Evolutionary conservation across 2,329 filamentous ascomycete species (phyloP), one percentile per base, ranked within the genome.

Genomic region (Aspergillus novoparasiticus): DNA sequence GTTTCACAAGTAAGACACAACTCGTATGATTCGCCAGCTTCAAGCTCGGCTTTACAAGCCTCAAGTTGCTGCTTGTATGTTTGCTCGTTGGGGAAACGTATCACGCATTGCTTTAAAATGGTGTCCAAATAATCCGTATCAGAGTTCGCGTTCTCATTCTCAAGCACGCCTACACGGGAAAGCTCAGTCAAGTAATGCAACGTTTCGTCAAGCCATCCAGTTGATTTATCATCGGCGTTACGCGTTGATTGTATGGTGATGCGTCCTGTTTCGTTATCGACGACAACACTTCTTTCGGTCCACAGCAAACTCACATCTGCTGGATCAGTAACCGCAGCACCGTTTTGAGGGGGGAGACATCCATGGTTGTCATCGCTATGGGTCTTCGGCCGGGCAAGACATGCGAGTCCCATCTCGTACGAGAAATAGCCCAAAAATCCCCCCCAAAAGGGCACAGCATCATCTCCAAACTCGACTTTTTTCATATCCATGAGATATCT

Each of bases 401-500:
- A 72, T 8, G 76, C 81, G 1, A 96, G 80, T 0, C 92, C 92
- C 73, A 93, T 87, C 75, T 97, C 93, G 64, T 97, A 96, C 0
- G 91, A 93, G 57, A 93, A 85, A 71, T 90, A 96, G 0, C 93
- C 93, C 79, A 96, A 87, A 63, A 96, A 89, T 0, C 93, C 93
- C 58, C 92, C 93, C 77, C 91, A 87, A 73, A 96, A 97, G 0
- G 91, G 81, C 23, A 80, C 71, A 1, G 77, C 66, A 4, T 57
- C 45, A 64, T 75, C 72, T 1, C 78, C 79, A 21, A 68, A 69
- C 21, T 68, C 64, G 11, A 81, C 73, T 58, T 72, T 78, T 57
- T 77, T 79, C 68, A 72, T 72, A n/a, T 78, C 72, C 70, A 83
- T 74, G 60, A 82, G 71, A 57, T 76, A 73, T 23, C 73, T 71